Conservation (phyloP, 805 yeast genomes). For the Pichia eremophila region DNA sequence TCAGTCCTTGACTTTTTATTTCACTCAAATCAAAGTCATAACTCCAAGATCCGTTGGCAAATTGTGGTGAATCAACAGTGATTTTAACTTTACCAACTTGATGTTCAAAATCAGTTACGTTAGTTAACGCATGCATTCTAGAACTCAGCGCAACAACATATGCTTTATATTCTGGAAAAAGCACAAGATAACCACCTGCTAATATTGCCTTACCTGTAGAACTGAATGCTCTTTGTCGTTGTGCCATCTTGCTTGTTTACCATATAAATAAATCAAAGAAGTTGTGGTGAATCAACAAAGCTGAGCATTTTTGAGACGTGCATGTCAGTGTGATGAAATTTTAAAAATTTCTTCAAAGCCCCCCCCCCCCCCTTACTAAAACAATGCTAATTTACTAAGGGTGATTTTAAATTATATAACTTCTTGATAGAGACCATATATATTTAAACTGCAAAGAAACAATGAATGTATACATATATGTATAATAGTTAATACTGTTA, state of each 20-base stretch:
- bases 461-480: no score
- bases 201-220: constrained; percentile 94
- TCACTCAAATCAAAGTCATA: constrained; percentile 29
- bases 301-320: no score
- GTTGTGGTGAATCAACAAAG: no score
- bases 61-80: constrained; percentile 66
- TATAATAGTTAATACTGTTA: no score
- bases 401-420: no score
- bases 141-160: constrained; percentile 83
- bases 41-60: constrained; percentile 59
- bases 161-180: constrained; percentile 66
- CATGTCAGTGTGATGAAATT: no score
- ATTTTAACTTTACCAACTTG: constrained; percentile 21
- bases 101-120: not conserved
- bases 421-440: no score
- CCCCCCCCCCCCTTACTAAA: not conserved
- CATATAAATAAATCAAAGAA: no score
- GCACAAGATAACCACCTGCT: constrained; percentile 91
- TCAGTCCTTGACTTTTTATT: constrained; percentile 7
- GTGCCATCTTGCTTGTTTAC: not conserved
- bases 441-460: no score
- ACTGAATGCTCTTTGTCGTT: constrained; percentile 45
- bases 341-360: not conserved
- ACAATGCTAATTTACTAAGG: no score
- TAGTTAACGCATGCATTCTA: constrained; percentile 66